Evolutionary conservation across 768 basidiomycete genomes (phyloP).

Genomic region (Tephrocybe rancida): DNA sequence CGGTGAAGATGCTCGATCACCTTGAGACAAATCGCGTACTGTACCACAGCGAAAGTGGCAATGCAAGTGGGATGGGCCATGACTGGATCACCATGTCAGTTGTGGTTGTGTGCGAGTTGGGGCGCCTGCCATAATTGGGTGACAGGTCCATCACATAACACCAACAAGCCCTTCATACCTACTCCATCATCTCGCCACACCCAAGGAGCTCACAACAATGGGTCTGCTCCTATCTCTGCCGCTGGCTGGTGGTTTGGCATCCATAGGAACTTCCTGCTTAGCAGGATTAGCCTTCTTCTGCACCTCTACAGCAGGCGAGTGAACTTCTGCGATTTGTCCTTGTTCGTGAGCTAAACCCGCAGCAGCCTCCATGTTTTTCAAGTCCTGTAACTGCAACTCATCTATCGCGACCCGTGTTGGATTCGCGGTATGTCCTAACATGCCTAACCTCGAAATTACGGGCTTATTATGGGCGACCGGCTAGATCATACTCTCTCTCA

Average conservation of each 20-base stretch:
- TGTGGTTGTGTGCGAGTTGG: too few species aligned
- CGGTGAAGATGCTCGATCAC: too few species aligned
- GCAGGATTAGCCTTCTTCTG: conserved; percentile 85
- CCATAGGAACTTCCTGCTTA: conserved; percentile 82
- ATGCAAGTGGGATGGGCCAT: too few species aligned
- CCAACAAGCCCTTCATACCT: neutral
- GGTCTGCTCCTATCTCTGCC: conserved; percentile 77
- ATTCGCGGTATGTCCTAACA: conserved; percentile 68
- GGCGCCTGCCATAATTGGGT: neutral
- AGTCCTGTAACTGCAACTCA: conserved; percentile 98
- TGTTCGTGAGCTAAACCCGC: conserved; percentile 12
- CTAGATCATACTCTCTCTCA: conserved; percentile 92
- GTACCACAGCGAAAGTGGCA: too few species aligned
- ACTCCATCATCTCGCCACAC: neutral
- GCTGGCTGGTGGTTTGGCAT: conserved; percentile 63
- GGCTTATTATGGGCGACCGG: neutral
- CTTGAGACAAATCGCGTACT: too few species aligned
- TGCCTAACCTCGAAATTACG: neutral
- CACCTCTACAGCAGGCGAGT: conserved; percentile 80
- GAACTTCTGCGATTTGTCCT: neutral
- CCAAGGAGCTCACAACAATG: conserved; percentile 42
- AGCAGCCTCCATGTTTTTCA: conserved; percentile 93
- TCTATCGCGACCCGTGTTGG: conserved; percentile 97
- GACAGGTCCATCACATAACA: neutral
- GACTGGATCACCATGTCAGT: too few species aligned